Evolutionary conservation across 352 stramenopile species (phyloP).

Genomic region (Globisporangium alternatum): DNA sequence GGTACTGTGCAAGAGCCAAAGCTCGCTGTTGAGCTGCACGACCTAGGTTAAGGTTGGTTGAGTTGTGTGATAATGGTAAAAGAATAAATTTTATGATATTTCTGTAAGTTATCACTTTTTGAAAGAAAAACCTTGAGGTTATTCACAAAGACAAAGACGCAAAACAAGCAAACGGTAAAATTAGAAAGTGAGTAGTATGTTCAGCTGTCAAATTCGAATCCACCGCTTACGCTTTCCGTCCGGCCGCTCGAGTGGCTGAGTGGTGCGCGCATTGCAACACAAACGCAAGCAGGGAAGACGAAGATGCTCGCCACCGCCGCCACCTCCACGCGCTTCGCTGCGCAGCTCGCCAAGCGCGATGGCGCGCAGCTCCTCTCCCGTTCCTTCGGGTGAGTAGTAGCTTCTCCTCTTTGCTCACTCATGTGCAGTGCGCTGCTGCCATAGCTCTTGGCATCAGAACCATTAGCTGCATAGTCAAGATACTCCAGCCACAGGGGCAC

Average conservation of each 20-base stretch:
- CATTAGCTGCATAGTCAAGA: neutral
- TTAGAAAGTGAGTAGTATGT: neutral
- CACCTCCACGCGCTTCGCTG: constrained; percentile 7
- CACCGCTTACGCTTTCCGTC: neutral
- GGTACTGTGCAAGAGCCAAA: no score
- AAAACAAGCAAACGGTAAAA: neutral
- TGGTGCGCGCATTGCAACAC: constrained; percentile 3
- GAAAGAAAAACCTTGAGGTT: neutral
- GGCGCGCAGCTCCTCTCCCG: constrained; percentile 42
- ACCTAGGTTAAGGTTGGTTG: no score
- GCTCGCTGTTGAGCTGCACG: no score
- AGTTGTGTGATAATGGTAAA: no score
- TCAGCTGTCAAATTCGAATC: neutral
- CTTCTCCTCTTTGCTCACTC: neutral
- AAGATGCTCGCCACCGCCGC: constrained; percentile 14
- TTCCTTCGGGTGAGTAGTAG: constrained; percentile 55
- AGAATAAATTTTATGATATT: no score
- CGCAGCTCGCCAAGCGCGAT: constrained; percentile 34
- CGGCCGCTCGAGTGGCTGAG: neutral
- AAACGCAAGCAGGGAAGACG: neutral
- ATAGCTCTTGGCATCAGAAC: neutral
- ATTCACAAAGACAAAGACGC: neutral
- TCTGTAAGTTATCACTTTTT: no score
- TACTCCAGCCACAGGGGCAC: neutral
- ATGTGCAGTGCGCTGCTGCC: neutral